Evolutionary conservation across 116 monocot species (phyloP).

Genomic region (Posidonia oceanica): DNA sequence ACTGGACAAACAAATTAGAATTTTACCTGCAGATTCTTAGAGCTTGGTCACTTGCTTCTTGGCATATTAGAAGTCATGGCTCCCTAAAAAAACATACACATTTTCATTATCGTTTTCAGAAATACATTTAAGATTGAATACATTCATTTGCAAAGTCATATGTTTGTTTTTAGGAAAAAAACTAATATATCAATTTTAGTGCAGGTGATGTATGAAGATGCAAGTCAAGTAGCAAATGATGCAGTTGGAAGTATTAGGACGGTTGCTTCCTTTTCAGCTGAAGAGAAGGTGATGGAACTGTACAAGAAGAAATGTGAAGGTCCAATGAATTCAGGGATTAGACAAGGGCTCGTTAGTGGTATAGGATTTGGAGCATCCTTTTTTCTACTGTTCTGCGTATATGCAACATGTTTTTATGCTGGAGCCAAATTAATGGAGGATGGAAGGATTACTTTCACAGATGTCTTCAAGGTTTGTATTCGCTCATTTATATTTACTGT

Average conservation of each 20-base stretch:
- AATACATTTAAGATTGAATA: no score
- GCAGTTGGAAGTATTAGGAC: conserved; percentile 61
- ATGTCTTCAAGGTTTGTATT: conserved; percentile 38
- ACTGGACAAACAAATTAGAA: no score
- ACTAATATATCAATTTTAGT: neutral
- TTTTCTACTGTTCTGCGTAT: conserved; percentile 32
- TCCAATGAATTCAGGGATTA: conserved; percentile 36
- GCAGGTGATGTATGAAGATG: conserved; percentile 14
- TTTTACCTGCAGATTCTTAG: no score
- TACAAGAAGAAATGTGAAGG: conserved; percentile 56
- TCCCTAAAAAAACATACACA: no score
- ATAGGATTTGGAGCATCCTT: conserved; percentile 47
- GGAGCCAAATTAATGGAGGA: conserved; percentile 33
- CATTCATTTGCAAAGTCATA: no score
- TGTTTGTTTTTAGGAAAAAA: no score
- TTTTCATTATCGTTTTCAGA: no score
- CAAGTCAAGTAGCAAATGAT: conserved; percentile 20
- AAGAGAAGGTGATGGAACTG: conserved; percentile 44
- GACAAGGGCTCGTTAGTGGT: conserved; percentile 40
- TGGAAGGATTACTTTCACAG: conserved; percentile 34
- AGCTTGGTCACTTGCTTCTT: no score
- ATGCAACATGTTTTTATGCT: conserved; percentile 43
- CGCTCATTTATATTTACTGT: no score
- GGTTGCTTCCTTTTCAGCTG: conserved; percentile 55
- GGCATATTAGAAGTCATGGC: no score